Evolutionary conservation across 306 rosid species (phyloP).

Genomic region (Carpinus fangiana): DNA sequence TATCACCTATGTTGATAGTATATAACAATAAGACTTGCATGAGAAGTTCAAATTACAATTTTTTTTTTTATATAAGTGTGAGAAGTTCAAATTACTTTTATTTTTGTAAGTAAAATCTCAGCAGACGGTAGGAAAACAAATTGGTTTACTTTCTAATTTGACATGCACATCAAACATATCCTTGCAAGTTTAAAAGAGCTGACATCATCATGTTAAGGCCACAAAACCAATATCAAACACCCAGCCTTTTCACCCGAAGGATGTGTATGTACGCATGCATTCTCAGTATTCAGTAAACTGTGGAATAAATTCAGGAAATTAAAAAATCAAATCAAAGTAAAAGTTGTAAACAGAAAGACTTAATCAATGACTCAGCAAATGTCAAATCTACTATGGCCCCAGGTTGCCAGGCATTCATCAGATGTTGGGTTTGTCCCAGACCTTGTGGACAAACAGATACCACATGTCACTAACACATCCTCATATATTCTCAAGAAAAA

Average conservation of each 20-base stretch:
- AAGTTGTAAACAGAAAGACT: not conserved
- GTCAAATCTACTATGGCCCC: not conserved
- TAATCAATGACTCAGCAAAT: not conserved
- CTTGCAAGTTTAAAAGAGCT: not conserved
- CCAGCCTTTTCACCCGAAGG: not conserved
- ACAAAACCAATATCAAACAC: not conserved
- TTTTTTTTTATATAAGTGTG: too few species aligned
- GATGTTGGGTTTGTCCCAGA: not conserved
- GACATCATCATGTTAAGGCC: not conserved
- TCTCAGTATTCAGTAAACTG: not conserved
- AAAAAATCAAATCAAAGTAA: not conserved
- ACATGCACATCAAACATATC: not conserved
- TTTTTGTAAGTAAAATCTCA: too few species aligned
- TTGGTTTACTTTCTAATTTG: not conserved
- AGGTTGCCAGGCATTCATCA: not conserved
- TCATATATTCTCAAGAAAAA: not conserved
- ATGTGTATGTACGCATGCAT: not conserved
- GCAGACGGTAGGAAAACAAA: too few species aligned
- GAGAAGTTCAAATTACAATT: not conserved
- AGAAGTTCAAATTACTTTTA: too few species aligned
- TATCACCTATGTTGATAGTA: not conserved
- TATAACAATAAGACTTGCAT: not conserved
- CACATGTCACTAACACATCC: not conserved
- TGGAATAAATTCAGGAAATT: not conserved
- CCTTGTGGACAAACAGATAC: slow-evolving; percentile 1